Conservation (phyloP, 768 basidiomycete species). For the Ramaria sp. region DNA sequence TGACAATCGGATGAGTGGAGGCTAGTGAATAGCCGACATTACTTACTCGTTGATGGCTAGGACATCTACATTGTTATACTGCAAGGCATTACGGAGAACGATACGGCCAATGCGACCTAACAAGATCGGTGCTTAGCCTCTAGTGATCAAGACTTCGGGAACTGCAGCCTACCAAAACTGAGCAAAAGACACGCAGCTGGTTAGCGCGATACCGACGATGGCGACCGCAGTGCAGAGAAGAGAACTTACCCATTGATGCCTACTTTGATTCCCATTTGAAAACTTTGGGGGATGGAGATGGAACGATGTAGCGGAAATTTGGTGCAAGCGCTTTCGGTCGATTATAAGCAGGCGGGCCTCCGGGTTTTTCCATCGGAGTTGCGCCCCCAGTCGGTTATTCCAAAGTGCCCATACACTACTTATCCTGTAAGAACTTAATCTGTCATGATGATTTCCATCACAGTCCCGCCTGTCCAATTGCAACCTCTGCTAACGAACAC, state of each 20-base stretch:
- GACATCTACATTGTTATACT: constrained; percentile 64
- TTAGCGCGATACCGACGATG: not conserved
- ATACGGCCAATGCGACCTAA: constrained; percentile 99
- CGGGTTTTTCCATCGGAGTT: constrained; percentile 7
- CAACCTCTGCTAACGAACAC: too few relatives aligned
- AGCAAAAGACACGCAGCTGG: constrained; percentile 10
- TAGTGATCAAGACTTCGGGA: not conserved
- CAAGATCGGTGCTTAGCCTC: not conserved
- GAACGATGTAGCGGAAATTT: not conserved
- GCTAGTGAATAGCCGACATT: constrained; percentile 1
- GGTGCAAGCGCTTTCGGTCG: not conserved
- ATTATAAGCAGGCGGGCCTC: not conserved
- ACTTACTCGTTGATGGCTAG: constrained; percentile 91
- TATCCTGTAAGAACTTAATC: too few relatives aligned
- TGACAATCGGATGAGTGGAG: not conserved
- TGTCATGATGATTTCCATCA: too few relatives aligned
- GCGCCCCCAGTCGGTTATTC: too few relatives aligned
- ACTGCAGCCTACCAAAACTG: constrained; percentile 60
- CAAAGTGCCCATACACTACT: too few relatives aligned
- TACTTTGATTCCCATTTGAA: constrained; percentile 58
- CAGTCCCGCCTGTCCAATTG: too few relatives aligned
- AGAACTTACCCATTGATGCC: constrained; percentile 87
- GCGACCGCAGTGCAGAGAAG: constrained; percentile 5
- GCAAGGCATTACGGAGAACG: constrained; percentile 89
- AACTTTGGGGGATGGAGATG: not conserved